Conservation (phyloP, 169 alveolate genomes). For the Eimeria zaria region DNA sequence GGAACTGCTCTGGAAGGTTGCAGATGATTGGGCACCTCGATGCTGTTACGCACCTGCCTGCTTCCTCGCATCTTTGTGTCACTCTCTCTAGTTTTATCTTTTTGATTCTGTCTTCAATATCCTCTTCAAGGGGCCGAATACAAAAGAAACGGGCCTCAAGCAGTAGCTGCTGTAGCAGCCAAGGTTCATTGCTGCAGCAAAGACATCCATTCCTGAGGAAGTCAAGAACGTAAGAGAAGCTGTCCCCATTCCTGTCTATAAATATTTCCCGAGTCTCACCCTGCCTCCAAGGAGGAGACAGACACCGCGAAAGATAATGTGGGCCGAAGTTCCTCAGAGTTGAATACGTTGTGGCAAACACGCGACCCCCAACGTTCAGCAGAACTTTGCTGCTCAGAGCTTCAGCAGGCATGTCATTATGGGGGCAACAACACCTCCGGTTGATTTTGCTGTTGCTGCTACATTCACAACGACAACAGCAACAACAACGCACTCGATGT, state of each 20-base stretch:
- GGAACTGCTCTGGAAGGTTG: not conserved
- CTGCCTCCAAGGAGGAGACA: conserved; percentile 62
- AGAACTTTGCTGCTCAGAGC: conserved; percentile 48
- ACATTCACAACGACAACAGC: conserved; percentile 42
- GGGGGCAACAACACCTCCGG: not conserved
- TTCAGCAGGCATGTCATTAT: conserved; percentile 14
- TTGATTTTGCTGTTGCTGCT: not conserved
- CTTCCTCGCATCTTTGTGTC: conserved; percentile 22
- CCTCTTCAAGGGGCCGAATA: conserved; percentile 41
- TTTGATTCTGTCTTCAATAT: conserved; percentile 8
- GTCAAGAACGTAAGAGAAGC: conserved; percentile 59
- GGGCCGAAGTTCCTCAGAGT: conserved; percentile 51
- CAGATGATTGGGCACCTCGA: not conserved
- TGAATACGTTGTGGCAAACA: conserved; percentile 43
- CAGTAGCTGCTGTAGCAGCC: conserved; percentile 75
- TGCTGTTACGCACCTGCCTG: conserved; percentile 13
- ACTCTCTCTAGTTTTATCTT: not conserved
- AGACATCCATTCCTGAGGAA: conserved; percentile 73
- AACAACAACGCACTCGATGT: conserved; percentile 14
- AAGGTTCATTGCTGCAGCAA: conserved; percentile 41
- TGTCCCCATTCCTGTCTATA: conserved; percentile 75
- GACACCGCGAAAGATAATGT: conserved; percentile 46
- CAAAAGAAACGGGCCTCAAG: conserved; percentile 78
- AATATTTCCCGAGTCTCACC: conserved; percentile 44
- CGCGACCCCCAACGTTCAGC: conserved; percentile 80